phyloP scores from a whole-genome alignment of 441 rosid species.

The Breynia disticha region DNA sequence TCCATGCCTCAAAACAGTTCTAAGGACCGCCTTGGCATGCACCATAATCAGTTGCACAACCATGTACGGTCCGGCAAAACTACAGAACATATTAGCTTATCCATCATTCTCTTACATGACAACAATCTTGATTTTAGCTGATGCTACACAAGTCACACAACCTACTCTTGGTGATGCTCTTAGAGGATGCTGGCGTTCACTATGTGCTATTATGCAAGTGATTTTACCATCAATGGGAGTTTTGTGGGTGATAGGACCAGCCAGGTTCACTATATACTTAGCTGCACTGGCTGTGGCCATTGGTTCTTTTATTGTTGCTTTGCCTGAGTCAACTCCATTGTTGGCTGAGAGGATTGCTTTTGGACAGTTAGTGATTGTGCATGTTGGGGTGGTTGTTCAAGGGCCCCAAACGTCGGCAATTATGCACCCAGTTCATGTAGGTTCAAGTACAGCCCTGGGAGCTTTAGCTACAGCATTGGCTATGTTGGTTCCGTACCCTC shows the following conservation, averaged over 20 bases:
- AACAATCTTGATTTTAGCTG: constrained; percentile 51
- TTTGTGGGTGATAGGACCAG: constrained; percentile 39
- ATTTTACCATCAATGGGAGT: constrained; percentile 25
- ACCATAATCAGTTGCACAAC: constrained; percentile 47
- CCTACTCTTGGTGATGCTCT: constrained; percentile 53
- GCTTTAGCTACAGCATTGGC: constrained; percentile 63
- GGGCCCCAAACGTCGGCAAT: constrained; percentile 31
- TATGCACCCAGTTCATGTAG: constrained; percentile 58
- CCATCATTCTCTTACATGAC: constrained; percentile 66
- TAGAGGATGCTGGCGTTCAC: constrained; percentile 40
- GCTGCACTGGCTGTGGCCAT: constrained; percentile 49
- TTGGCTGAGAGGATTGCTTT: constrained; percentile 65
- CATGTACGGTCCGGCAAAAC: constrained; percentile 42
- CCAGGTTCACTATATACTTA: constrained; percentile 24
- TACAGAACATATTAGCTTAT: constrained; percentile 25
- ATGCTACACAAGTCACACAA: too few species aligned
- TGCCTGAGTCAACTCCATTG: constrained; percentile 51
- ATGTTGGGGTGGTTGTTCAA: constrained; percentile 39
- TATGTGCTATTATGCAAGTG: constrained; percentile 46
- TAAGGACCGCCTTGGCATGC: constrained; percentile 59
- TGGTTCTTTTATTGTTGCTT: constrained; percentile 45
- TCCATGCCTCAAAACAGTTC: constrained; percentile 23
- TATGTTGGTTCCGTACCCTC: constrained; percentile 58
- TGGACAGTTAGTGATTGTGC: constrained; percentile 70
- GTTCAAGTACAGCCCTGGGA: constrained; percentile 55